Evolutionary conservation across 1,284 basidiomycete species (phyloP), one percentile per base, ranked within the genome.

Genomic region (Peniophora sp.): DNA sequence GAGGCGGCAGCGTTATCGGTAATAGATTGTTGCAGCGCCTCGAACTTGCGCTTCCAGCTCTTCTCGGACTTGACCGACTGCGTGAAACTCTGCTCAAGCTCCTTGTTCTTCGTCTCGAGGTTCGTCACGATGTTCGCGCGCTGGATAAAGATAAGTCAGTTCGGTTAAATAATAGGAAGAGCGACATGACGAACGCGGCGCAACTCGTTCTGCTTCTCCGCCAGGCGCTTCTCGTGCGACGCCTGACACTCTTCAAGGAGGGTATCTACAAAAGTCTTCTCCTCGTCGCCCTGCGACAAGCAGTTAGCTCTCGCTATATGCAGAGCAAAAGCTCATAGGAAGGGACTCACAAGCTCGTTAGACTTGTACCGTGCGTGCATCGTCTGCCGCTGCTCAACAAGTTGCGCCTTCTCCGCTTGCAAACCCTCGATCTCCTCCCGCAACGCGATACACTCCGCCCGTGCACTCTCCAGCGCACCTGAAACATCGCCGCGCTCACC

Each of bases 171-270:
- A 22, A 46, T 23, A 10, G 34, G 25, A 51, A 24, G 27, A 32
- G 5, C 14, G n/a, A 17, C 2, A 14, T 14, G 12, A 58, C 61
- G 35, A 36, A 70, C 69, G 50, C 65, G 62, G 52, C 67, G 61
- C 2, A 72, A 56, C 43, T 72, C 69, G 50, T 72, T 72, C 19
- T 65, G 63, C 44, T 68, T 70, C 16, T 63, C 59, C 8, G 69
- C 59, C 9, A 71, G 52, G 48, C 67, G 63, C 50, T 69, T 66
- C 50, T 71, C 67, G 47, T 69, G 62, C 9, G 63, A 60, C 2
- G 63, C 52, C 50, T 67, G 64, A 2, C 65, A 63, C 2, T 65
- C 66, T 24, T 63, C 59, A 8, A 65, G 52, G 2, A 71, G 58
- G 3, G 56, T 58, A 45, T 64, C 61, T 20, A 70, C 63, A 44